Evolutionary conservation across 2,329 filamentous ascomycete species (phyloP), one percentile per base, ranked within the genome.

Genomic region (Pseudogymnoascus sp.): DNA sequence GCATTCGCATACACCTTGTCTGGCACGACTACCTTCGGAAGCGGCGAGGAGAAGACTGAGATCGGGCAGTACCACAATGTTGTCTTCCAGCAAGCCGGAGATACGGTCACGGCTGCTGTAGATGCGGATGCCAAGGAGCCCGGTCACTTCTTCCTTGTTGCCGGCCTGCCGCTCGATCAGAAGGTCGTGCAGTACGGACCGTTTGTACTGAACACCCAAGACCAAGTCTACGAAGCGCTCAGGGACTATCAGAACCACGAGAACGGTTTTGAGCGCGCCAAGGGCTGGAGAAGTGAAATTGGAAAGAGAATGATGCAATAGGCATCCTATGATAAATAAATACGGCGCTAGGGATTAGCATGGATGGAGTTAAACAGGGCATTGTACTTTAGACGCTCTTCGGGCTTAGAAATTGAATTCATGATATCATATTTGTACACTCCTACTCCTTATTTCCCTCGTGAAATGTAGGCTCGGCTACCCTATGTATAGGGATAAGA

Each of bases 1-100:
- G 86, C 90, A 1, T 97, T 97, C 71, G 87, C 87, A 13, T 97
- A 97, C 74, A 87, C 85, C 3, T 79, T 97, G n/a, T 80, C 86
- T 63, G 93, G 93, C 21, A 83, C 81, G 6, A 86, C 85, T 1
- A 77, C 78, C 68, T 89, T 88, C 73, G 86, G 80, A 66, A 79
- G 74, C 45, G 83, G 69, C 5, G 73, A 78, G 61, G 74, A 77
- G 25, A 77, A 77, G 68, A 79, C 75, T 60, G 77, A 76, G 2
- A 82, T 93, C 12, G 79, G 80, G 62, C 82, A 89, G 71, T 97
- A 86, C 73, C 87, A 97, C 76, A 97, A 94, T 72, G 89, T 94
- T 25, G 90, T 97, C 5, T 96, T 97, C 71, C 87, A 91, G 69
- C 83, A 86, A 66, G 79, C 83, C 29, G 93, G 93, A 52, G 90